Evolutionary conservation across 257 asterid genomes (phyloP), one percentile per base, ranked within the genome.

Genomic region (Perilla frutescens): DNA sequence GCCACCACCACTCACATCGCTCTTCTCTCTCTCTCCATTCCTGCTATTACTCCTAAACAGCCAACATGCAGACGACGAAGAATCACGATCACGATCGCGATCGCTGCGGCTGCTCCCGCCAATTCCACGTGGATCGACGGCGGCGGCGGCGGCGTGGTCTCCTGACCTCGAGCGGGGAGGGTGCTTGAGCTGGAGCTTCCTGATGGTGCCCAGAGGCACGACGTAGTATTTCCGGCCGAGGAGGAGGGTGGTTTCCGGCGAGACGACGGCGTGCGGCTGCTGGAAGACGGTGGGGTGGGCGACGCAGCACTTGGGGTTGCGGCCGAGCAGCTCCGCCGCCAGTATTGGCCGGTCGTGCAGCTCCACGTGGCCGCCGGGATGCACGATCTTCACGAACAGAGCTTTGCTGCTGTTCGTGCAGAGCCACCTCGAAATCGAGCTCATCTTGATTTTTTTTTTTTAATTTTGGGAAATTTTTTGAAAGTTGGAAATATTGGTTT

Each of bases 331-430:
- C 48, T 88, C 94, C 3, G 83, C 68, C 3, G 91, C 95, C 49
- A 80, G 66, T 40, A 90, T 43, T 1, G 91, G 88, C 59, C 88
- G 62, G 79, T 88, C 96, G 49, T 88, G 95, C 26, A 90, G 86
- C 81, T 90, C 96, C 0, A 88, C 87, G 41, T 82, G 95, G 7
- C 95, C 95, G 2, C 96, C 90, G 34, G 94, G 91, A 76, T 88
- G 94, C 40, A 88, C 88, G 70, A 88, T 86, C 79, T 81, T 88
- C 6, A 88, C 89, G 51, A 86, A 77, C 77, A 80, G 34, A 32
- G 66, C 79, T 55, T 77, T 82, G 65, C 76, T 80, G 80, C 76
- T 84, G 31, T 58, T 81, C 12, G 77, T 66, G 70, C 92, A 86
- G 7, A 90, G 20, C 94, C 96, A 88, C 26, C 26, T 20, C 26